Conservation (phyloP, 1,284 basidiomycete species). For the Puccinia hordei region DNA sequence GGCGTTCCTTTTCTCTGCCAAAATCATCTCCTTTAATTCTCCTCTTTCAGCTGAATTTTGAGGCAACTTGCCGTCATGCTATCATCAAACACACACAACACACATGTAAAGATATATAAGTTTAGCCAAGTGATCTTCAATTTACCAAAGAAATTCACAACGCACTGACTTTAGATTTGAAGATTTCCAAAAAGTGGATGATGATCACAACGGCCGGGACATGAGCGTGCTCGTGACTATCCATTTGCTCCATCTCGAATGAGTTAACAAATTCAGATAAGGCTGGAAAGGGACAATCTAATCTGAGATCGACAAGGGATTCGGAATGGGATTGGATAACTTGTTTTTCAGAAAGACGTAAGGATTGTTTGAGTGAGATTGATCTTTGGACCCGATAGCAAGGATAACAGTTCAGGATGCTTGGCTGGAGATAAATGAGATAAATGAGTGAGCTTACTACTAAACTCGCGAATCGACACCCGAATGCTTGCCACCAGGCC, state of each 20-base stretch:
- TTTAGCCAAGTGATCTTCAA: background rate
- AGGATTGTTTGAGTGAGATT: conserved; percentile 20
- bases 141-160: background rate
- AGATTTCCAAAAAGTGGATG: conserved; percentile 76
- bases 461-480: conserved; percentile 81
- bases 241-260: conserved; percentile 73
- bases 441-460: conserved; percentile 64
- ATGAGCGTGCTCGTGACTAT: conserved; percentile 81
- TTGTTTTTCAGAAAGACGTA: conserved; percentile 58
- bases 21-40: conserved; percentile 72
- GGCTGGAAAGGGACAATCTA: conserved; percentile 83
- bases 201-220: conserved; percentile 84
- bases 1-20: conserved; percentile 67
- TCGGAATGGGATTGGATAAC: conserved; percentile 94
- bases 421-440: background rate
- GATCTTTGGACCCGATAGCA: conserved; percentile 37
- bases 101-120: background rate
- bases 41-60: conserved; percentile 71
- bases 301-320: conserved; percentile 75
- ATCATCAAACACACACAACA: conserved; percentile 52
- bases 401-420: background rate
- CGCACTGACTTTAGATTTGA: conserved; percentile 69
- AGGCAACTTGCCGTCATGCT: conserved; percentile 72
- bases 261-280: conserved; percentile 72
- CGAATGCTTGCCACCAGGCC: conserved; percentile 86